Base-by-base conservation (phyloP, 148 eudicot genomes). In the Rhododendron griersonianum region DNA sequence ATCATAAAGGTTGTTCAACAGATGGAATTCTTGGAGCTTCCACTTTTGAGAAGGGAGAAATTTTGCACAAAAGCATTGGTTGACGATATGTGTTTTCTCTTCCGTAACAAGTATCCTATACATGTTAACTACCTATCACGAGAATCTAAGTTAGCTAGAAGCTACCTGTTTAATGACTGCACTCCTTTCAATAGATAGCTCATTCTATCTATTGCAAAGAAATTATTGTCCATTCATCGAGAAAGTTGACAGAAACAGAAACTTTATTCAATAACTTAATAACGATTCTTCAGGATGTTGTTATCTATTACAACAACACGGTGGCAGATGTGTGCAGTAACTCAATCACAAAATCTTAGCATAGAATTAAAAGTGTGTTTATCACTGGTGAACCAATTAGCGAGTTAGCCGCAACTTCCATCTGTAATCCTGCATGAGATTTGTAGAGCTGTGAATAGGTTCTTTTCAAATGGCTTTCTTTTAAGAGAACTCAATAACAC, bases 391-490 rank as follows among this genome's bases (percentile, higher is more conserved):
- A 95, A 86, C 99, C 99, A 37, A 98, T 96, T 74, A 98, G 98
- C 81, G 99, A 95, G 25, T 90, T 96, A 83, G 99, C 99, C 85
- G 99, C 99, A 65, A 96, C 99, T 45, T 98, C 99, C 48, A 96
- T 96, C 96, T 96, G 96, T 0, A 96, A 95, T 91, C 99, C 98
- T 84, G 99, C 99, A 47, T n/a, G n/a, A n/a, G n/a, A n/a, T n/a
- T n/a, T n/a, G n/a, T n/a, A n/a, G n/a, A n/a, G n/a, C n/a, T n/a
- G n/a, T n/a, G n/a, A n/a, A n/a, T n/a, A n/a, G n/a, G n/a, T n/a
- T n/a, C n/a, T n/a, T n/a, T n/a, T n/a, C n/a, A n/a, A n/a, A n/a
- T n/a, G n/a, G n/a, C n/a, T n/a, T n/a, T n/a, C n/a, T n/a, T n/a
- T n/a, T n/a, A n/a, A n/a, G n/a, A n/a, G n/a, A n/a, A n/a, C n/a